Evolutionary conservation across 495 filamentous ascomycete species (phyloP), one percentile per base, ranked within the genome.

Genomic region (Ascobolus immersus): DNA sequence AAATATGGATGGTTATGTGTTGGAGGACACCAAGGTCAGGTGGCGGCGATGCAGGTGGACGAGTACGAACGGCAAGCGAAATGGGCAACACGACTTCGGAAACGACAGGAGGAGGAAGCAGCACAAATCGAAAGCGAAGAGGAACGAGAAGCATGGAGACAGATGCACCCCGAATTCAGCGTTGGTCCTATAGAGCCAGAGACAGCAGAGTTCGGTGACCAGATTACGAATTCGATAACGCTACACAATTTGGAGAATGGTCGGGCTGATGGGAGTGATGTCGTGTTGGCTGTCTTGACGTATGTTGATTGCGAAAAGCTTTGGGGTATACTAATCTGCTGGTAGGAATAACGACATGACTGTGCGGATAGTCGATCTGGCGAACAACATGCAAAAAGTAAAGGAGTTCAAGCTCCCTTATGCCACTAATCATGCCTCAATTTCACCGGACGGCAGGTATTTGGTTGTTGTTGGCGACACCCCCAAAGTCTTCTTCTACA

Each of bases 401-500:
- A n/a, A n/a, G n/a, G 62, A 35, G 57, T 74, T 34, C 52, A 82
- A 24, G 65, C 73, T 23, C 61, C 68, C 73, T 24, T 69, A 74
- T 40, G 69, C 65, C 35, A 84, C 92, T 55, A 96, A 96, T 50
- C 81, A 86, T 50, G 77, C 81, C 4, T 69, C 80, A 13, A 70
- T 96, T 27, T 92, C 82, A 18, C 86, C 86, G 0, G 76, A 93
- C 42, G 82, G 80, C 0, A 61, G 58, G 25, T 52, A 89, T 12
- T 62, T 94, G 4, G 59, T 81, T 3, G 77, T 79, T 7, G 73
- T 94, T 24, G 77, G 82, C 15, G 89, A 96, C 43, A 68, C 77
- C 44, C 68, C 73, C 3, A 71, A 62, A 37, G 71, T 77, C 2
- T 92, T 86, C 49, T 71, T 94, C 36, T 82, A 86, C 49, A 53